Conservation (phyloP, 2,329 filamentous ascomycete species). For the Atkinsonella hypoxylon region DNA sequence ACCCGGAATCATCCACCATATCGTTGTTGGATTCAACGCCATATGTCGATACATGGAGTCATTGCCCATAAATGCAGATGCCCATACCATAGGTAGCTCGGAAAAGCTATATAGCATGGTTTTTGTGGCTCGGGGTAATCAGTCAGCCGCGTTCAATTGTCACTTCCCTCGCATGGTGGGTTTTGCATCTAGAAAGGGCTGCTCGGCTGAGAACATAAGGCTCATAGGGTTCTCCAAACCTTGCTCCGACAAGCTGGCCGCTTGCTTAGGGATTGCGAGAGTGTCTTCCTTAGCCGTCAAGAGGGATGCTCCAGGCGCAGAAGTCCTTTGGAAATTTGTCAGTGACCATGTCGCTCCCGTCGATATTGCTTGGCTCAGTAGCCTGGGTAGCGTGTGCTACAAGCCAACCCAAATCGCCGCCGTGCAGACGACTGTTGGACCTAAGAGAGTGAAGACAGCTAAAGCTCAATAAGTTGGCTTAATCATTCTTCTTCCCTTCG, state of each 20-base stretch:
- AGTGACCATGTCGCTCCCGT: slow-evolving; percentile 38
- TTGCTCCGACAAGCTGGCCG: slow-evolving; percentile 44
- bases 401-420: slow-evolving; percentile 22
- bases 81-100: not conserved
- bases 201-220: slow-evolving; percentile 30
- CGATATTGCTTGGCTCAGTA: slow-evolving; percentile 39
- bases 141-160: slow-evolving; percentile 44
- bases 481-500: not conserved
- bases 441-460: slow-evolving; percentile 11
- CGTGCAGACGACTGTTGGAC: slow-evolving; percentile 23
- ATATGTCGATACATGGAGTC: slow-evolving; percentile 49
- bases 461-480: not conserved
- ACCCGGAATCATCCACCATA: slow-evolving; percentile 41
- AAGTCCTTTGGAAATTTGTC: slow-evolving; percentile 44
- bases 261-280: slow-evolving; percentile 46
- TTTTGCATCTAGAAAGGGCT: slow-evolving; percentile 32
- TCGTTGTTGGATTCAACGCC: slow-evolving; percentile 53
- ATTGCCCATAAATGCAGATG: slow-evolving; percentile 14
- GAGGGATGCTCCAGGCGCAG: slow-evolving; percentile 42
- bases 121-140: slow-evolving; percentile 46
- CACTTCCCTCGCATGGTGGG: slow-evolving; percentile 47
- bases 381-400: slow-evolving; percentile 14
- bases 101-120: slow-evolving; percentile 34
- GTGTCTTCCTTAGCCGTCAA: slow-evolving; percentile 53
- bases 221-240: slow-evolving; percentile 52